Conservation (phyloP, 2,329 filamentous ascomycete genomes). For the Sodiomyces alkalinus region DNA sequence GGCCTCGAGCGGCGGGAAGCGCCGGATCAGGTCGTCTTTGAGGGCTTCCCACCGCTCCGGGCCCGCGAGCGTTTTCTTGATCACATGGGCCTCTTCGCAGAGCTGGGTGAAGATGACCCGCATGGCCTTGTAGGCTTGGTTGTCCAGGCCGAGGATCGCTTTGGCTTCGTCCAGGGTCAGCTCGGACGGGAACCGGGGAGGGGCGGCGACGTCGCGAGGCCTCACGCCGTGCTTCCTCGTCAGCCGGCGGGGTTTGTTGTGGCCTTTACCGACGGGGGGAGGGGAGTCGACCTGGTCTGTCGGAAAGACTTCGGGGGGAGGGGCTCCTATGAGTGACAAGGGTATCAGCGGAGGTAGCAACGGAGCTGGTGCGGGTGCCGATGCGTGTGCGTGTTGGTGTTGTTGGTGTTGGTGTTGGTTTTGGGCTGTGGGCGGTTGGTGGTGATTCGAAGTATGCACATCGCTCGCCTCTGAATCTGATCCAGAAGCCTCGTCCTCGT, state of each 20-base stretch:
- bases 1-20: conserved; percentile 46
- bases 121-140: conserved; percentile 44
- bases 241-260: conserved; percentile 6
- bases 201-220: conserved; percentile 50
- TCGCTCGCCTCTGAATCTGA: no score
- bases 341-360: no score
- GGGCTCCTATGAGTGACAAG: no score
- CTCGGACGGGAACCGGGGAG: conserved; percentile 66
- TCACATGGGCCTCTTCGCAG: conserved; percentile 49
- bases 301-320: background rate
- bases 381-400: no score
- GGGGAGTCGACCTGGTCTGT: conserved; percentile 2
- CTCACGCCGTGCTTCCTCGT: conserved; percentile 18
- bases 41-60: conserved; percentile 58
- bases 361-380: background rate
- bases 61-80: conserved; percentile 63
- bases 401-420: no score
- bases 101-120: conserved; percentile 55
- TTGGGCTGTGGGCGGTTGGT: background rate
- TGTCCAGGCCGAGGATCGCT: conserved; percentile 49
- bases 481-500: conserved; percentile 6
- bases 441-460: no score
- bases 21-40: conserved; percentile 51
- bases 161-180: conserved; percentile 71
- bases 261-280: conserved; percentile 1